A percentile compares a stretch with the other conserved stretches of the same genome.
These are phyloP conservation scores for Erythrophleum fordii DNA, from an alignment of 306 rosid genomes.

Conservation along the genomic window DNA sequence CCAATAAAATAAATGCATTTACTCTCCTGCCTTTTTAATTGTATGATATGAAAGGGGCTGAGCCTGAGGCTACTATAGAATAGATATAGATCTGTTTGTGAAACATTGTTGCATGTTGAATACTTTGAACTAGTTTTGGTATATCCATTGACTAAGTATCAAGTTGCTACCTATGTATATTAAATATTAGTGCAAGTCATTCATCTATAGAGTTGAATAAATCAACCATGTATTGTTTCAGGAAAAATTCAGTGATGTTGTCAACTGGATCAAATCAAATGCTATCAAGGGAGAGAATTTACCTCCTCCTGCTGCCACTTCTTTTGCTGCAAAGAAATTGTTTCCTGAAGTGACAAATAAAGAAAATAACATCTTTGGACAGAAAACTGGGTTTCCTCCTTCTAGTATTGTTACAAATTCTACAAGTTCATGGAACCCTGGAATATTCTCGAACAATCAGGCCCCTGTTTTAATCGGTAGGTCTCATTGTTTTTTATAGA, in stretches of 20 bases:
- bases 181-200: conserved; percentile 28
- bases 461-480: conserved; percentile 62
- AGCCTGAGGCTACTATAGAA: conserved; percentile 8
- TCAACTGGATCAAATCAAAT: conserved; percentile 88
- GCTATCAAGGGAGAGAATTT: conserved; percentile 61
- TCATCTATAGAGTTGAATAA: too few species aligned
- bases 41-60: background rate
- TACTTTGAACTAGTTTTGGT: conserved; percentile 26
- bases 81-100: background rate
- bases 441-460: conserved; percentile 54
- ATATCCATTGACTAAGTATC: conserved; percentile 6
- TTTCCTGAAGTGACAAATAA: conserved; percentile 49
- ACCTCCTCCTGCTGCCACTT: conserved; percentile 46
- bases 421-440: conserved; percentile 66
- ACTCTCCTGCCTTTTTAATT: conserved; percentile 2
- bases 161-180: background rate
- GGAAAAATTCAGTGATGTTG: conserved; percentile 91
- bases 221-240: conserved; percentile 47
- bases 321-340: conserved; percentile 52
- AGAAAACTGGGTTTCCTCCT: conserved; percentile 51
- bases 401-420: conserved; percentile 49
- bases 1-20: conserved; percentile 18
- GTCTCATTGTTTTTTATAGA: conserved; percentile 23
- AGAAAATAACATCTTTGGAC: conserved; percentile 57
- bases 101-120: conserved; percentile 9